These are phyloP conservation scores for Mycena pura DNA, from an alignment of 768 basidiomycete species.

Conservation along the genomic window DNA sequence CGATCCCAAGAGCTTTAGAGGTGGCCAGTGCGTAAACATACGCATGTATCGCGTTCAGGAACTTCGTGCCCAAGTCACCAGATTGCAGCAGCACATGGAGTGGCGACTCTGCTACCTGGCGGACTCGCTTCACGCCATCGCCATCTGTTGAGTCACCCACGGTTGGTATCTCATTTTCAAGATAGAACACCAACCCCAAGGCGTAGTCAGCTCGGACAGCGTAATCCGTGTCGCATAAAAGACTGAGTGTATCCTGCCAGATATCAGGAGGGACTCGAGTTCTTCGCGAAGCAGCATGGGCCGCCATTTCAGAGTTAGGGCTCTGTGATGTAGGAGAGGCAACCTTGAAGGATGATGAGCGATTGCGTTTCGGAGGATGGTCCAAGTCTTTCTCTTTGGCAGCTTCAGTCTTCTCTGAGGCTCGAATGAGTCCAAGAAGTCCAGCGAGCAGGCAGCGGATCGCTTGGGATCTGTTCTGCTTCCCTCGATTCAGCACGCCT, in stretches of 20 bases:
- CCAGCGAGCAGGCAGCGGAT: conserved; percentile 74
- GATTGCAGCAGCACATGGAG: conserved; percentile 53
- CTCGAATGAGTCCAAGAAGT: conserved; percentile 71
- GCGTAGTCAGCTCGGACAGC: conserved; percentile 83
- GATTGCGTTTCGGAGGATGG: conserved; percentile 31
- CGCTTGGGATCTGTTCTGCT: conserved; percentile 62
- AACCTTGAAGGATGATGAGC: conserved; percentile 28
- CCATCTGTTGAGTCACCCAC: conserved; percentile 56
- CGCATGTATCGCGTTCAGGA: conserved; percentile 82
- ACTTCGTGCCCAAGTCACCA: conserved; percentile 70
- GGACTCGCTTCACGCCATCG: conserved; percentile 54
- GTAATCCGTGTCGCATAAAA: conserved; percentile 82
- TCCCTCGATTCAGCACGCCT: conserved; percentile 53
- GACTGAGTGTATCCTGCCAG: conserved; percentile 89
- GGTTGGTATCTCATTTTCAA: conserved; percentile 77
- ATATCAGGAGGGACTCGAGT: conserved; percentile 79
- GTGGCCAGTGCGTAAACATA: conserved; percentile 83
- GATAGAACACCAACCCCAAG: conserved; percentile 74
- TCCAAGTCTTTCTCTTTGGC: conserved; percentile 22
- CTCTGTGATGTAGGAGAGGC: conserved; percentile 33
- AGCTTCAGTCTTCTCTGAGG: conserved; percentile 59
- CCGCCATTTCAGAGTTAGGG: conserved; percentile 37
- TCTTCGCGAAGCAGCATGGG: conserved; percentile 52
- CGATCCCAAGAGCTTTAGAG: conserved; percentile 64
- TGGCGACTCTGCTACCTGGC: conserved; percentile 56